phyloP scores from a whole-genome alignment of 768 basidiomycete species.

The Hortiboletus flavorubellus region DNA sequence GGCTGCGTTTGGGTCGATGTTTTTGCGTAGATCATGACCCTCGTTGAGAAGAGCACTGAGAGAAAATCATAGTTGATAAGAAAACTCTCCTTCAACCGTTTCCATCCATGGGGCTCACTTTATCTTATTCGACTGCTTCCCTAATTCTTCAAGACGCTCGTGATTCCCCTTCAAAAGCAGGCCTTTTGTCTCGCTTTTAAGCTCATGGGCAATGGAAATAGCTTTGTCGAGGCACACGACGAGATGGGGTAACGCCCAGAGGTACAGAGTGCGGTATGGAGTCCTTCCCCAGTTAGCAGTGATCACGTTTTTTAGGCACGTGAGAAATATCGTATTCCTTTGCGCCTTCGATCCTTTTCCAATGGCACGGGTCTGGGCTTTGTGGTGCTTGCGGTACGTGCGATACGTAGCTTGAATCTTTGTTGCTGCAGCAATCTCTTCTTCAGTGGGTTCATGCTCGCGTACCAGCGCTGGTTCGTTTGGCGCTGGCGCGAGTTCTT shows the following conservation, averaged over 20 bases:
- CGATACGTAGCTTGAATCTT: too few relatives aligned
- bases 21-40: too few relatives aligned
- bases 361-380: conserved; percentile 2
- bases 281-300: conserved; percentile 27
- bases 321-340: conserved; percentile 23
- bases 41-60: too few relatives aligned
- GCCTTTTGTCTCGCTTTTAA: conserved; percentile 21
- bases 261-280: conserved; percentile 34
- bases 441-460: background rate
- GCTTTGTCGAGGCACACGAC: conserved; percentile 40
- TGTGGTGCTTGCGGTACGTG: too few relatives aligned
- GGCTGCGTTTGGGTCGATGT: too few relatives aligned
- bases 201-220: conserved; percentile 19
- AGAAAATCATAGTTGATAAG: too few relatives aligned
- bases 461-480: too few relatives aligned
- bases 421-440: conserved; percentile 25
- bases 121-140: too few relatives aligned
- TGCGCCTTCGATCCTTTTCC: conserved; percentile 20
- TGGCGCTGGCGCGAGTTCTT: background rate
- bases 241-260: conserved; percentile 21
- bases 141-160: too few relatives aligned
- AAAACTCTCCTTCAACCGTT: too few relatives aligned
- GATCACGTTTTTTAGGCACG: conserved; percentile 28
- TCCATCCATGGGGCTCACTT: too few relatives aligned
- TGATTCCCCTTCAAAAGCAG: too few relatives aligned